Conservation (phyloP, 768 basidiomycete species). For the Lyophyllum semitale region DNA sequence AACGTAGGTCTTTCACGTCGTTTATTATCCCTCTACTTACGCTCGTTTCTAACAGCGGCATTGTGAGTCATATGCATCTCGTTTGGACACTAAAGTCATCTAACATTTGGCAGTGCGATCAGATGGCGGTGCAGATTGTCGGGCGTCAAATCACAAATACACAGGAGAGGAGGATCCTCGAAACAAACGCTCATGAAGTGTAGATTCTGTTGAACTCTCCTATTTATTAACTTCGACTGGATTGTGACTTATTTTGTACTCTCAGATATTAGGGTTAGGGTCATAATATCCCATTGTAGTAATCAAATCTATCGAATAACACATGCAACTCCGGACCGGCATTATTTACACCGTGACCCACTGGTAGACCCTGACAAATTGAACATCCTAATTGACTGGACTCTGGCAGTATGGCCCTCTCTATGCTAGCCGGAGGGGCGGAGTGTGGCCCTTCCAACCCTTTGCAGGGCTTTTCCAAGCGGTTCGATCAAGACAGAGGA, state of each 20-base stretch:
- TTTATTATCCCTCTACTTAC: slow-evolving; percentile 14
- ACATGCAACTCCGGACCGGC: slow-evolving; percentile 8
- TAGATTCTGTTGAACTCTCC: neutral
- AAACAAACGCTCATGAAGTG: slow-evolving; percentile 16
- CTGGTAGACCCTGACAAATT: neutral
- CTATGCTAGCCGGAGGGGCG: slow-evolving; percentile 73
- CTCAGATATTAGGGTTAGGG: slow-evolving; percentile 18
- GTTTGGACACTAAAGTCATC: slow-evolving; percentile 12
- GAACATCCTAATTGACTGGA: neutral
- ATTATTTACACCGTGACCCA: neutral
- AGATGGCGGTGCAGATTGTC: slow-evolving; percentile 81
- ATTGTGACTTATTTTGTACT: slow-evolving; percentile 10
- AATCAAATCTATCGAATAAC: slow-evolving; percentile 20
- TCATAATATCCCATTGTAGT: slow-evolving; percentile 22
- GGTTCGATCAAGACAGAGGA: slow-evolving; percentile 78
- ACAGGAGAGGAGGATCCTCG: slow-evolving; percentile 26
- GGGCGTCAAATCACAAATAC: slow-evolving; percentile 45
- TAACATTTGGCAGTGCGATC: slow-evolving; percentile 65
- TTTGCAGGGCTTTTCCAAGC: slow-evolving; percentile 76
- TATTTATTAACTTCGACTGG: slow-evolving; percentile 3
- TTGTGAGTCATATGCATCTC: slow-evolving; percentile 49
- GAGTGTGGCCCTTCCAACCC: slow-evolving; percentile 90
- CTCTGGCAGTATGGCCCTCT: slow-evolving; percentile 63
- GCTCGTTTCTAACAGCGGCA: slow-evolving; percentile 58
- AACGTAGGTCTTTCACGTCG: slow-evolving; percentile 65